Evolutionary conservation across 2,329 filamentous ascomycete species (phyloP).

Genomic region (Annulohypoxylon truncatum): DNA sequence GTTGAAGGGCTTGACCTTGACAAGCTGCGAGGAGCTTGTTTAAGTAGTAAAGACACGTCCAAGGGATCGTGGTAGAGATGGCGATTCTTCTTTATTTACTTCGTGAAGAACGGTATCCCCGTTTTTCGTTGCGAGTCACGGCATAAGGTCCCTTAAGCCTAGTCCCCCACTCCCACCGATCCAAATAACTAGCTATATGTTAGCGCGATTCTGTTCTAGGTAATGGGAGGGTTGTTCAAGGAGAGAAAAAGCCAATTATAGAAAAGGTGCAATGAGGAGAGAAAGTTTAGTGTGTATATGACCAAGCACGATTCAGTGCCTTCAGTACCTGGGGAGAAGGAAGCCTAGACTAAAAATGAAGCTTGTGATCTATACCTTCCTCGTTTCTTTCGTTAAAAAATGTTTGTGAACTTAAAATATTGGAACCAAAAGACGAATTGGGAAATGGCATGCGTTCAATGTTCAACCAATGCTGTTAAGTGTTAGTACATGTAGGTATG

Average conservation of each 20-base stretch:
- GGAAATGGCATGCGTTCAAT: constrained; percentile 23
- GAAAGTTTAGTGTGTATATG: constrained; percentile 4
- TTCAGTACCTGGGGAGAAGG: neutral
- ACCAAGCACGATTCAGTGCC: constrained; percentile 3
- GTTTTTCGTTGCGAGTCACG: constrained; percentile 5
- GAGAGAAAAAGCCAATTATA: constrained; percentile 14
- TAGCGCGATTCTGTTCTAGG: constrained; percentile 30
- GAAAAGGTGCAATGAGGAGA: constrained; percentile 7
- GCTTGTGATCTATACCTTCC: constrained; percentile 33
- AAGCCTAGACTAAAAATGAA: neutral
- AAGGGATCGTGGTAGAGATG: neutral
- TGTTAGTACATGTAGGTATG: neutral
- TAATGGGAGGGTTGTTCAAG: neutral
- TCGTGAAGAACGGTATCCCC: neutral
- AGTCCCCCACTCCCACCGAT: constrained; percentile 30
- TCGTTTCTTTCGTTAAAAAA: constrained; percentile 25
- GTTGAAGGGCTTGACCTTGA: constrained; percentile 22
- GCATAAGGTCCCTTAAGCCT: constrained; percentile 8
- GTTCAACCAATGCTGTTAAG: neutral
- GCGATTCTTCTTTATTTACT: constrained; percentile 3
- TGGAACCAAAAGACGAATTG: constrained; percentile 25
- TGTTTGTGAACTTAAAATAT: constrained; percentile 32
- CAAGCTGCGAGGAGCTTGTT: constrained; percentile 10
- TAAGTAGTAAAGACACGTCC: neutral
- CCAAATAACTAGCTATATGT: constrained; percentile 29